Conservation (phyloP, 2,329 filamentous ascomycete species). For the Aureobasidium melanogenum region DNA sequence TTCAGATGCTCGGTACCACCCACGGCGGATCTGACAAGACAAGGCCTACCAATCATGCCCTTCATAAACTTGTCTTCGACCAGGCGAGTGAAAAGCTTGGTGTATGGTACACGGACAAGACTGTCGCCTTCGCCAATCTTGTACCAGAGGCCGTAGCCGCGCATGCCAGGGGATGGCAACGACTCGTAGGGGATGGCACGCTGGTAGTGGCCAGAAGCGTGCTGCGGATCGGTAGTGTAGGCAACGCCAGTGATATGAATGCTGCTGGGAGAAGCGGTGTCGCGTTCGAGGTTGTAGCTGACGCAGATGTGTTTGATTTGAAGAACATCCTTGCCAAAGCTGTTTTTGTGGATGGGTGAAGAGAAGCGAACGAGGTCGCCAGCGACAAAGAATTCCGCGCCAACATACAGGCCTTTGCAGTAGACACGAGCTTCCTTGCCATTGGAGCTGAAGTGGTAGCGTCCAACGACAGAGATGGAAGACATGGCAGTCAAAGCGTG, state of each 20-base stretch:
- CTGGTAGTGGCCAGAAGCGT: constrained; percentile 21
- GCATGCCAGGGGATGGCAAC: constrained; percentile 28
- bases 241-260: constrained; percentile 42
- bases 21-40: not conserved
- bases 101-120: not conserved
- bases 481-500: constrained; percentile 46
- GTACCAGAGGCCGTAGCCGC: constrained; percentile 45
- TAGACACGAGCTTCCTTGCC: constrained; percentile 49
- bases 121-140: constrained; percentile 14
- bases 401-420: constrained; percentile 47
- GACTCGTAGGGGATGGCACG: not conserved
- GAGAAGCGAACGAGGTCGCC: constrained; percentile 47
- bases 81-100: not conserved
- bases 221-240: constrained; percentile 33
- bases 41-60: not conserved
- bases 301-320: constrained; percentile 40
- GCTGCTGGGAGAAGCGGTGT: constrained; percentile 33
- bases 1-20: not conserved
- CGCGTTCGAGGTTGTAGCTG: constrained; percentile 36
- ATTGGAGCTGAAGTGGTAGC: constrained; percentile 42
- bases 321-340: constrained; percentile 10
- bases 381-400: constrained; percentile 45
- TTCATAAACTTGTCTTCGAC: not conserved
- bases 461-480: constrained; percentile 45
- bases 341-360: constrained; percentile 13